Conservation (phyloP, 2,329 filamentous ascomycete species). For the Aspergillus aculeatus region DNA sequence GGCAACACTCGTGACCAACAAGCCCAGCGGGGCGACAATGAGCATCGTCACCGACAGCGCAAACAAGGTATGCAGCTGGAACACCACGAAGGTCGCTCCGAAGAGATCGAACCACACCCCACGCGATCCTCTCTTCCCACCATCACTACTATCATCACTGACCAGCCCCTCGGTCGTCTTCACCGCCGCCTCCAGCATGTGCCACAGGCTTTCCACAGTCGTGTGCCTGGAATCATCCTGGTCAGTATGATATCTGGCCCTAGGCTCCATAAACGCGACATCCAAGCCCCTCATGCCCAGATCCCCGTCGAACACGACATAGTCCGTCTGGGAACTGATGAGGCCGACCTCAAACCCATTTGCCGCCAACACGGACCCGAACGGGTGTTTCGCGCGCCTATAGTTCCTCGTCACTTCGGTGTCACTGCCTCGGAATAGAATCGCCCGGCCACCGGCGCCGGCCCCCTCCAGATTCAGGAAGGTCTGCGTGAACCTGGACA, state of each 20-base stretch:
- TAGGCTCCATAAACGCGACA: constrained; percentile 84
- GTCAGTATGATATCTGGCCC: constrained; percentile 85
- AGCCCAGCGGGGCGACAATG: constrained; percentile 71
- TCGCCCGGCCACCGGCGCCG: constrained; percentile 83
- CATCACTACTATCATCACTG: constrained; percentile 63
- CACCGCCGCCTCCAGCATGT: constrained; percentile 86
- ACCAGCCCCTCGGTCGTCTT: constrained; percentile 71
- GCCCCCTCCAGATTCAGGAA: constrained; percentile 96
- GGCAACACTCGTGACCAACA: constrained; percentile 67
- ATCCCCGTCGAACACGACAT: constrained; percentile 73
- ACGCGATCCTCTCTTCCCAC: constrained; percentile 64
- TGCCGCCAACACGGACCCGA: constrained; percentile 75
- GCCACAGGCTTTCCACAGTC: constrained; percentile 68
- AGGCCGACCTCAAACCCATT: constrained; percentile 80
- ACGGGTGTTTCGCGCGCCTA: constrained; percentile 68
- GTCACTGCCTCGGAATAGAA: constrained; percentile 85
- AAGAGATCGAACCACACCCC: constrained; percentile 96
- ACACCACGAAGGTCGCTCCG: constrained; percentile 73
- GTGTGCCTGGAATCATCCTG: constrained; percentile 83
- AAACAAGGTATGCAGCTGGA: constrained; percentile 79
- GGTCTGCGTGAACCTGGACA: constrained; percentile 76
- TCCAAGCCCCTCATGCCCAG: constrained; percentile 85
- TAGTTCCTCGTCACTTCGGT: constrained; percentile 81
- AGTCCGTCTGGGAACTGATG: constrained; percentile 86
- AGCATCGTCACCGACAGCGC: constrained; percentile 82